Base-by-base conservation (phyloP, 345 rosid species). In the Rhizophora apiculata region DNA sequence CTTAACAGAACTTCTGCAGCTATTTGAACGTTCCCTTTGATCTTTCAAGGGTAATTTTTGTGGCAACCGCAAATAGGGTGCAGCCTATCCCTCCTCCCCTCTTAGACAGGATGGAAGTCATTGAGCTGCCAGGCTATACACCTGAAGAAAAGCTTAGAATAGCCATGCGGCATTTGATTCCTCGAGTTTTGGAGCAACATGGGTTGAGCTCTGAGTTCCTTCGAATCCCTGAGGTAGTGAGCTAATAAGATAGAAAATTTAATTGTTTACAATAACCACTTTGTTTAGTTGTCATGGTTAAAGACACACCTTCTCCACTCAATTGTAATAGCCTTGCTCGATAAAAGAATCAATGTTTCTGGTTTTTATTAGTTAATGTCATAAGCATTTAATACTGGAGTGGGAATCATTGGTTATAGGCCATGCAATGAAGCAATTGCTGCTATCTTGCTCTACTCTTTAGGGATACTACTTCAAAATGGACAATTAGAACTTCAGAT, bases 51-150 rank as follows among this genome's bases (percentile, higher is more conserved):
- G 99, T 92, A 69, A 82, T 90, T 71, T 95, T 95, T 77, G 89
- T 95, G 77, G 94, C 98, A 76, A 92, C 99, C 57, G 99, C 99
- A 61, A 95, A 95, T 81, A 86, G 86, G 82, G 83, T 78, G 63
- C 97, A 92, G 80, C 99, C 96, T 70, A 90, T 95, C 75, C 99
- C 99, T 74, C 96, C 99, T 20, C 85, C 99, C 32, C 96, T 95
- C 57, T 76, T 88, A 65, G 99, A 95, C 78, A 87, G 99, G 83
- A 90, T 95, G 99, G 97, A 95, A 82, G 91, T 92, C 61, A 92
- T 95, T 75, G 99, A 95, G 82, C 82, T 95, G 69, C 97, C 99
- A 74, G 99, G 97, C 56, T 95, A 95, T 82, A 92, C 96, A 18
- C 90, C 86, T 69, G 99, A 92, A 78, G 99, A 95, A 82, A 95